Conservation (phyloP, 371 early-diverging fungal genomes). For the Mucor sp. region DNA sequence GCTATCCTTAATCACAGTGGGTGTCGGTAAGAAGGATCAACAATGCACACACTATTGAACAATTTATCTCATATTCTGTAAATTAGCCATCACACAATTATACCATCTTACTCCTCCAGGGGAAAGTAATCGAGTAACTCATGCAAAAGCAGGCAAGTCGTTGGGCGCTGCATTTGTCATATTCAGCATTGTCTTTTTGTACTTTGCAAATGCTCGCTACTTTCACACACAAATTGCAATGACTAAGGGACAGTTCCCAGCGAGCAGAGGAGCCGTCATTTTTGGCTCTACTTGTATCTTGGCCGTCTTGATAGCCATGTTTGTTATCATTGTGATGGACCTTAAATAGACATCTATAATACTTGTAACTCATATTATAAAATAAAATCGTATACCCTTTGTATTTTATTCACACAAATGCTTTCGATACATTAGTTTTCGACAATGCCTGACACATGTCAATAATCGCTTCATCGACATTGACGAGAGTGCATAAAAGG, state of each 20-base stretch:
- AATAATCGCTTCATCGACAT: no score
- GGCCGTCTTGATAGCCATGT: conserved; percentile 52
- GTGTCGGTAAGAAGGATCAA: conserved; percentile 54
- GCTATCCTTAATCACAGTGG: conserved; percentile 73
- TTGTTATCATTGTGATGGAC: conserved; percentile 29
- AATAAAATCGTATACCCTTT: not conserved
- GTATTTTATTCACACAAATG: not conserved
- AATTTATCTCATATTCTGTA: not conserved
- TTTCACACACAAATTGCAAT: conserved; percentile 72
- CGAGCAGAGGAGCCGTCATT: conserved; percentile 67
- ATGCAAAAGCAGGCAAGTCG: conserved; percentile 38
- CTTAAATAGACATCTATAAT: not conserved
- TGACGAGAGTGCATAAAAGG: no score
- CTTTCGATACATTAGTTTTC: no score
- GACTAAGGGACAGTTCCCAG: conserved; percentile 72
- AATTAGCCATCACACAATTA: conserved; percentile 69
- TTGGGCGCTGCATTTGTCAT: conserved; percentile 65
- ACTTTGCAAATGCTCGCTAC: conserved; percentile 71
- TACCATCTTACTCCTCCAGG: conserved; percentile 52
- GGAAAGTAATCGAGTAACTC: conserved; percentile 4
- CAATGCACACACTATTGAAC: not conserved
- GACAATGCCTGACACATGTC: no score
- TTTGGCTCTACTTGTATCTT: conserved; percentile 51
- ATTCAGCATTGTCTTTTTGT: conserved; percentile 67
- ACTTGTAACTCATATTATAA: not conserved